phyloP scores from a whole-genome alignment of 257 asterid species.

The Cynanchum wilfordii region DNA sequence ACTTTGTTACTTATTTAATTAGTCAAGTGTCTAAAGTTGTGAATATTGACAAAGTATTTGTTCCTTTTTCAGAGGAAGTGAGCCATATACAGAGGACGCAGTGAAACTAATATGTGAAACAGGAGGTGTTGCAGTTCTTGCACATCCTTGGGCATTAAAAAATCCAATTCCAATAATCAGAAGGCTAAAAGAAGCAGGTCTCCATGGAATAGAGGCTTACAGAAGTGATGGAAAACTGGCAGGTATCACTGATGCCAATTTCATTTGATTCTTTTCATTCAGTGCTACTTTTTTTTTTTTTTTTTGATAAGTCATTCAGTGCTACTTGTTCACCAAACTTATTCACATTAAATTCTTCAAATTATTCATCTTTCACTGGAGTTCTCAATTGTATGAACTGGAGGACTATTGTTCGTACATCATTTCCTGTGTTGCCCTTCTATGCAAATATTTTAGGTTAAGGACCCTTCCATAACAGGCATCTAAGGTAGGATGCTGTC shows the following conservation, averaged over 20 bases:
- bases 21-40: not conserved
- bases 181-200: conserved; percentile 75
- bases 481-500: not conserved
- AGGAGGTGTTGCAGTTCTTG: conserved; percentile 91
- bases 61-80: conserved; percentile 69
- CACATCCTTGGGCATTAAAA: conserved; percentile 98
- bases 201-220: conserved; percentile 82
- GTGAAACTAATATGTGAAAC: conserved; percentile 72
- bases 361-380: not conserved
- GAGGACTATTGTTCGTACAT: not conserved
- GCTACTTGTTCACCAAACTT: not conserved
- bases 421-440: not conserved
- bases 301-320: too few species aligned
- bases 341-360: not conserved
- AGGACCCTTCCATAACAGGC: too few species aligned
- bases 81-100: conserved; percentile 80
- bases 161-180: conserved; percentile 62
- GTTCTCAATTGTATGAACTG: not conserved
- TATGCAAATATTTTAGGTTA: not conserved
- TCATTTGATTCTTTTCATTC: not conserved
- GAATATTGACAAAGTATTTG: conserved; percentile 9
- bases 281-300: too few species aligned
- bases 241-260: conserved; percentile 30
- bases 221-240: conserved; percentile 91
- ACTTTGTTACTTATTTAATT: conserved; percentile 11